Base-by-base conservation (phyloP, 768 basidiomycete species). In the Clavaria fumosa region DNA sequence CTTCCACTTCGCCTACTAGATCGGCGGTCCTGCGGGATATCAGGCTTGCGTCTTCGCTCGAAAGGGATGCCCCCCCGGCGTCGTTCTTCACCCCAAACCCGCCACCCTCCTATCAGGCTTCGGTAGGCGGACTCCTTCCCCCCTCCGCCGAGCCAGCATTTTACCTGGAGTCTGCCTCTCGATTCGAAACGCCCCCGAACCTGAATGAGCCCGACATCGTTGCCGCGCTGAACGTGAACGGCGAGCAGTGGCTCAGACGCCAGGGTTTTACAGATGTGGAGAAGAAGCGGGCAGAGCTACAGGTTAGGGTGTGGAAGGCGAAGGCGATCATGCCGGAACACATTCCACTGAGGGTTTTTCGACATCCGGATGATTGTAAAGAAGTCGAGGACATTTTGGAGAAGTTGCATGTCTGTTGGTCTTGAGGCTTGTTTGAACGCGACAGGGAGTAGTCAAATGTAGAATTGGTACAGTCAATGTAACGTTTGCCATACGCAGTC, bases 341-440 rank as follows among this genome's bases (percentile, higher is more conserved):
- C 44, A 61, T 83, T 7, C 54, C 59, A 14, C 53, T 86, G 49
- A 65, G 80, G 37, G 52, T 85, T 19, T 88, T 88, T 51, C 66
- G 71, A 46, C 54, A 70, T 28, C 76, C 84, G 7, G 57, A 47
- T 44, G 80, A 88, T 47, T 85, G 82, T 50, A 61, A 67, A 11
- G 83, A 86, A 54, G 68, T 64, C 17, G 56, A 56, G 24, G 56
- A 62, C 33, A 59, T 72, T 40, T 48, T 72, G 35, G 41, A 42
- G 24, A 10, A 27, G 30, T 19, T 34, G 19, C 33, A 4, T 14
- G n/a, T 18, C n/a, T n/a, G n/a, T n/a, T n/a, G n/a, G n/a, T n/a
- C n/a, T n/a, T n/a, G n/a, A n/a, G n/a, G n/a, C n/a, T n/a, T n/a
- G n/a, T n/a, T n/a, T n/a, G n/a, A n/a, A n/a, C n/a, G n/a, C n/a